A percentile compares a stretch with the other conserved stretches of the same genome.
phyloP scores from a whole-genome alignment of 208 protist genomes.

The Acanthamoeba sp. region DNA sequence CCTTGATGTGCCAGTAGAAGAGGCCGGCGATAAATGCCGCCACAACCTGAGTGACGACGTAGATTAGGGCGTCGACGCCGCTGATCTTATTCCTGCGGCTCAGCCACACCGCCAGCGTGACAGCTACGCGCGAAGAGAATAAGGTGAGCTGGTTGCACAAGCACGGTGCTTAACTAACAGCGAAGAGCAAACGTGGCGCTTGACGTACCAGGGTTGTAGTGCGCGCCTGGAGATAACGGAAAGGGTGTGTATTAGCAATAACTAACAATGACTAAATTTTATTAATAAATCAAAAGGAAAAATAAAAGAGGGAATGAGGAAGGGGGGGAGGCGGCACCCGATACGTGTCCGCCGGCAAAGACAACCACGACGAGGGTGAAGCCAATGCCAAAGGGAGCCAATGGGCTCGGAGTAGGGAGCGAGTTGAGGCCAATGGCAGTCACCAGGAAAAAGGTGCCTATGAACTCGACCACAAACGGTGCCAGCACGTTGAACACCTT shows the following conservation, averaged over 20 bases:
- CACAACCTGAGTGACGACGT: not conserved
- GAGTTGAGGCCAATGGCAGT: slow-evolving; percentile 15
- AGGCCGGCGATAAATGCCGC: slow-evolving; percentile 7
- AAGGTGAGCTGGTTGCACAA: not conserved
- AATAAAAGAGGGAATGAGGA: not conserved
- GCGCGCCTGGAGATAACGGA: not conserved
- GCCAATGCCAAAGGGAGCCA: slow-evolving; percentile 35
- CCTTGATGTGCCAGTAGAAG: slow-evolving; percentile 62
- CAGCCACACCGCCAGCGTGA: slow-evolving; percentile 35
- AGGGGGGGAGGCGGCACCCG: not conserved
- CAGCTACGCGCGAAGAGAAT: not conserved
- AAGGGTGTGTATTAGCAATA: too few species aligned
- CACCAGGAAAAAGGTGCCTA: slow-evolving; percentile 45
- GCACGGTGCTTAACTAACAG: not conserved
- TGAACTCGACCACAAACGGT: slow-evolving; percentile 38
- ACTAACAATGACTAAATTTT: too few species aligned
- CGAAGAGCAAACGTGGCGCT: too few species aligned
- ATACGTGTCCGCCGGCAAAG: slow-evolving; percentile 27
- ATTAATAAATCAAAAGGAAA: too few species aligned
- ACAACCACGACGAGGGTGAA: not conserved
- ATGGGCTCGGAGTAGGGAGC: not conserved
- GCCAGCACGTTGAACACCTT: slow-evolving; percentile 25
- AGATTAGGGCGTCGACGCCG: slow-evolving; percentile 14
- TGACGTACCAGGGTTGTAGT: not conserved
- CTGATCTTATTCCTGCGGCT: slow-evolving; percentile 23